phyloP scores from a whole-genome alignment of 257 asterid species.

The Henckelia pumila region DNA sequence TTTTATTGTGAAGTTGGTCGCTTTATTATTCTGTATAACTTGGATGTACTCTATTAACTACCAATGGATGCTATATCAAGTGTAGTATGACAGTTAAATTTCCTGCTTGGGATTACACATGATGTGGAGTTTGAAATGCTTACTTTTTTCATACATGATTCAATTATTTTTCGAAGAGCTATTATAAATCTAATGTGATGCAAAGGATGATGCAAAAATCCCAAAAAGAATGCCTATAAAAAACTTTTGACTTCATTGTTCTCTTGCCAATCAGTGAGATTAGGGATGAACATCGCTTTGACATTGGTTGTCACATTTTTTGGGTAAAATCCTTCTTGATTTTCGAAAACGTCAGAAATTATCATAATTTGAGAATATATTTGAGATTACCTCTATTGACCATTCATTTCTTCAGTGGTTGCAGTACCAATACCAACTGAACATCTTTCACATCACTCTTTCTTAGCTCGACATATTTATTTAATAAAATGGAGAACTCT shows the following conservation, averaged over 20 bases:
- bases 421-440: not conserved
- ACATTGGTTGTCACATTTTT: slow-evolving; percentile 6
- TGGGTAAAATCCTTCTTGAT: slow-evolving; percentile 13
- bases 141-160: not conserved
- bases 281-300: not conserved
- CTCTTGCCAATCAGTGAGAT: not conserved
- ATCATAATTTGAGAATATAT: not conserved
- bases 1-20: slow-evolving; percentile 13
- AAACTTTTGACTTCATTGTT: not conserved
- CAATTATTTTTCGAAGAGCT: slow-evolving; percentile 14
- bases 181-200: slow-evolving; percentile 13
- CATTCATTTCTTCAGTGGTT: slow-evolving; percentile 13
- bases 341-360: slow-evolving; percentile 4
- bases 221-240: not conserved
- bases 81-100: not conserved
- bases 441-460: not conserved
- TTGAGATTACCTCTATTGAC: not conserved
- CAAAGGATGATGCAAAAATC: slow-evolving; percentile 8
- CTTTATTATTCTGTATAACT: slow-evolving; percentile 5
- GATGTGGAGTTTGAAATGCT: slow-evolving; percentile 20
- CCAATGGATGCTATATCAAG: not conserved
- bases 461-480: not conserved
- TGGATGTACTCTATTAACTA: slow-evolving; percentile 3
- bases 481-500: slow-evolving; percentile 6
- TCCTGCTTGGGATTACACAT: not conserved